These are phyloP conservation scores for Vaccinium darrowii DNA, from an alignment of 148 eudicot species.

Conservation along the genomic window DNA sequence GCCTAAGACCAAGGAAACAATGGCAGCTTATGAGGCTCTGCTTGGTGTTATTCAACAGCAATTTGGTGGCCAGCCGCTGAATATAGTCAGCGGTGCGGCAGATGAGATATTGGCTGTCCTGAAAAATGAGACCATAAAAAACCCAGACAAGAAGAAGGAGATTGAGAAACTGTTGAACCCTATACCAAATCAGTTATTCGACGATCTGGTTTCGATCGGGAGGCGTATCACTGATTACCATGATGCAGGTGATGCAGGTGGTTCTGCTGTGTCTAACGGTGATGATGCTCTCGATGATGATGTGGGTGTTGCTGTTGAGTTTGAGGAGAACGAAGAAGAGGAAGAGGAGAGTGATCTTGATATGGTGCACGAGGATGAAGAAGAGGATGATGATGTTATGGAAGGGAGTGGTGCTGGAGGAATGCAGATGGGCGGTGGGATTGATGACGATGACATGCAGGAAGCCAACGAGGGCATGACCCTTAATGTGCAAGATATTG, in stretches of 20 bases:
- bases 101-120: slow-evolving; percentile 61
- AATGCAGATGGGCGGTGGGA: slow-evolving; percentile 72
- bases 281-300: slow-evolving; percentile 56
- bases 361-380: slow-evolving; percentile 60
- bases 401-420: slow-evolving; percentile 43
- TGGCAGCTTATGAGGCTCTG: slow-evolving; percentile 67
- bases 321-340: slow-evolving; percentile 67
- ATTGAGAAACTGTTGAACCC: slow-evolving; percentile 59
- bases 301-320: slow-evolving; percentile 71
- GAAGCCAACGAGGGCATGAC: slow-evolving; percentile 51
- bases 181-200: slow-evolving; percentile 45
- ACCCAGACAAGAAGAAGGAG: slow-evolving; percentile 59
- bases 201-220: slow-evolving; percentile 49
- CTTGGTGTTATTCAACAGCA: slow-evolving; percentile 65
- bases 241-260: slow-evolving; percentile 42
- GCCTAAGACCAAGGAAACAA: slow-evolving; percentile 67
- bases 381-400: slow-evolving; percentile 56
- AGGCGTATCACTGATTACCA: slow-evolving; percentile 62
- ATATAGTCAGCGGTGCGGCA: slow-evolving; percentile 64
- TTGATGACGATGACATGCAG: slow-evolving; percentile 48
- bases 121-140: slow-evolving; percentile 49
- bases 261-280: slow-evolving; percentile 31
- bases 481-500: slow-evolving; percentile 64
- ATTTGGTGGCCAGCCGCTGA: slow-evolving; percentile 58
- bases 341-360: slow-evolving; percentile 66